Evolutionary conservation across 371 early-diverging fungal genomes (phyloP), one percentile per base, ranked within the genome.

Genomic region (Circinella umbellata): DNA sequence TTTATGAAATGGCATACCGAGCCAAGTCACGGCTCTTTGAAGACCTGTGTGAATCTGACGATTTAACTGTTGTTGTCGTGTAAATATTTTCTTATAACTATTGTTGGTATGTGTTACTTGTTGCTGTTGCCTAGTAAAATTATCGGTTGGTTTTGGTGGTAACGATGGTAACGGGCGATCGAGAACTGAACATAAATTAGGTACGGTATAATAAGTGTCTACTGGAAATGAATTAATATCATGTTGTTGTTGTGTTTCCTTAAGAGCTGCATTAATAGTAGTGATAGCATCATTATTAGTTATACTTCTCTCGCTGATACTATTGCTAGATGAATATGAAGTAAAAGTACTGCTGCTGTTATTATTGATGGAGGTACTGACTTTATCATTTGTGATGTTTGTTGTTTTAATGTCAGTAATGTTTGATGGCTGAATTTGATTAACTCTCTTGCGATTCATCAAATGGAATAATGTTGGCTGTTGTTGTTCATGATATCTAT

Each of bases 21-120:
- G 55, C 69, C 69, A 69, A 36, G 69, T 69, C 13, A 64, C 53
- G 2, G 65, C 65, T 37, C 39, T 49, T 51, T 20, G 70, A 36
- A 61, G 47, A 7, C 61, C 8, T 42, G 53, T 34, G 11, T 47
- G 61, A 57, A 57, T 57, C 5, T 18, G 57, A 4, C n/a, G 57
- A 34, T 57, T 57, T 9, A 57, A 34, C 4, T 27, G 57, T 34
- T 18, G 27, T 15, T 51, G 51, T 51, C 42, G 42, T 51, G 51
- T 51, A 17, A 15, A 4, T 0, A 7, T 13, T 11, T 47, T 11
- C 3, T 15, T 11, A 15, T 47, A 47, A 47, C 47, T 7, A 5
- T 51, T 51, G n/a, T 51, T 8, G 5, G 4, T 14, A 17, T n/a
- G 51, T 51, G 51, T 51, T 51, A 8, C 0, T 51, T 51, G 8